A percentile compares a stretch with the other conserved stretches of the same genome.
These are phyloP conservation scores for Moniliophthora roreri DNA, from an alignment of 1,284 basidiomycete species.

Conservation along the genomic window DNA sequence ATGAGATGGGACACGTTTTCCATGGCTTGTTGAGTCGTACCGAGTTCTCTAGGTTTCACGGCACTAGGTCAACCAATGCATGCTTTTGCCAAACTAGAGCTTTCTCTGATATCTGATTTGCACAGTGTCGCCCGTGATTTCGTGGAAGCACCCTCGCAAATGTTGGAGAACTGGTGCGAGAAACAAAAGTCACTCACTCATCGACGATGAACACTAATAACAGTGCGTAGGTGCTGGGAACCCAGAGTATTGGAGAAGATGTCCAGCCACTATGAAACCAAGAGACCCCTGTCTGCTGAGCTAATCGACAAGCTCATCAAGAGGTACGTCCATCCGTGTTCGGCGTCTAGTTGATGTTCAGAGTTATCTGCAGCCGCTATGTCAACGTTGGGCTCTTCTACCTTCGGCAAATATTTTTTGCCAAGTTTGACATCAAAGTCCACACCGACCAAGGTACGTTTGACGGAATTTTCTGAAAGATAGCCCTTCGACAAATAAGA, in stretches of 20 bases:
- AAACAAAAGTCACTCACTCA: not conserved
- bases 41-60: constrained; percentile 76
- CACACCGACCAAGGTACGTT: constrained; percentile 65
- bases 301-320: constrained; percentile 78
- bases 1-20: constrained; percentile 88
- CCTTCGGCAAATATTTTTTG: constrained; percentile 81
- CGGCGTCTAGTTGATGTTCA: not conserved
- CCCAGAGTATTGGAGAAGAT: constrained; percentile 68
- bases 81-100: too few relatives aligned
- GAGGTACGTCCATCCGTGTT: constrained; percentile 42
- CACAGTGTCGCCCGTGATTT: constrained; percentile 76
- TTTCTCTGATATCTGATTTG: too few relatives aligned
- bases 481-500: not conserved
- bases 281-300: constrained; percentile 71
- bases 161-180: constrained; percentile 84
- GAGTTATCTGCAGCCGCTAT: constrained; percentile 53
- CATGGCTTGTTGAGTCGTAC: constrained; percentile 77
- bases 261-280: constrained; percentile 77
- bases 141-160: constrained; percentile 85
- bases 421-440: constrained; percentile 75
- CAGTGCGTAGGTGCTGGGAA: constrained; percentile 86
- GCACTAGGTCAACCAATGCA: too few relatives aligned
- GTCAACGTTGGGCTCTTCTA: constrained; percentile 81
- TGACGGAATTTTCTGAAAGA: not conserved
- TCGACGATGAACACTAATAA: not conserved